A percentile compares a stretch with the other conserved stretches of the same genome.
Conservation (phyloP, 306 rosid species). For the Casuarina equisetifolia region DNA sequence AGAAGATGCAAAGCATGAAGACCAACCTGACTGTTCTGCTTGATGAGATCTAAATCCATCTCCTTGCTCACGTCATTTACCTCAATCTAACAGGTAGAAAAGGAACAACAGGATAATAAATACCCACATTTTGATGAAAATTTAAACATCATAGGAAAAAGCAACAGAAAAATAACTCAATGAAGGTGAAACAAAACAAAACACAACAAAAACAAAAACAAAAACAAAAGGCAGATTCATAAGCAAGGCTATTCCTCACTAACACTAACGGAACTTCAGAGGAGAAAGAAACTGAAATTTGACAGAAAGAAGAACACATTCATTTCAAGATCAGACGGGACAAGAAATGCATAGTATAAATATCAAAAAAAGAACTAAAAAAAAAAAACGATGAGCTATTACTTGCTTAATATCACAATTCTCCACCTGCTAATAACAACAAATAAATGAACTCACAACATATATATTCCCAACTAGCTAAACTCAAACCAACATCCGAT, state of each 20-base stretch:
- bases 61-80: constrained; percentile 98
- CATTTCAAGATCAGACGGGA: neutral
- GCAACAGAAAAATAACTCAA: neutral
- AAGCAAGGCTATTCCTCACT: neutral
- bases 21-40: constrained; percentile 95
- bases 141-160: neutral
- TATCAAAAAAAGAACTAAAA: neutral
- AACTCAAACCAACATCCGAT: neutral
- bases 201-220: neutral
- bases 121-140: neutral
- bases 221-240: neutral
- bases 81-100: constrained; percentile 61
- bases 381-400: neutral
- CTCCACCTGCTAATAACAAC: neutral
- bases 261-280: neutral
- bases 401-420: neutral
- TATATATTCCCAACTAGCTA: neutral
- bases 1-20: constrained; percentile 24
- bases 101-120: constrained; percentile 19
- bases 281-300: neutral
- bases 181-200: no score
- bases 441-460: neutral
- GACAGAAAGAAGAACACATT: neutral
- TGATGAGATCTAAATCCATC: constrained; percentile 98
- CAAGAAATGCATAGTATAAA: neutral